phyloP scores from a whole-genome alignment of 208 protist species.

The Trypanosoma scelopori region DNA sequence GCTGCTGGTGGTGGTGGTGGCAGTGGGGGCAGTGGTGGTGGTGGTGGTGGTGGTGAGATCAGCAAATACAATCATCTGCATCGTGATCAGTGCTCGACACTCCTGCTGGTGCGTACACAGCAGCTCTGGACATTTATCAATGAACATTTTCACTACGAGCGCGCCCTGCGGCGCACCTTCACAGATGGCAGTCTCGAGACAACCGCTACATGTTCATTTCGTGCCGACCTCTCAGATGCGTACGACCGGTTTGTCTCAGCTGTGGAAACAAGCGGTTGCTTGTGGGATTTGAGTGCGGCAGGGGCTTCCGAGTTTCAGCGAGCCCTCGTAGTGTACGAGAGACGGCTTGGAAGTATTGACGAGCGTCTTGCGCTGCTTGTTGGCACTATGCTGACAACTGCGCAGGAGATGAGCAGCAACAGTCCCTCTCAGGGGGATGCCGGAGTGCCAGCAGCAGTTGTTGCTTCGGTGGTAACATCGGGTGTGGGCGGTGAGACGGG shows the following conservation, averaged over 20 bases:
- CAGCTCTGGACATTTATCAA: constrained; percentile 31
- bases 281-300: constrained; percentile 49
- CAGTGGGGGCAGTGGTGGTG: constrained; percentile 18
- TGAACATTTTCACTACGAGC: constrained; percentile 33
- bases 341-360: constrained; percentile 47
- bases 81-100: neutral
- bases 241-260: constrained; percentile 34
- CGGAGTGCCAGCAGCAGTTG: neutral
- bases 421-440: neutral
- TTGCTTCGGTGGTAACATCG: neutral
- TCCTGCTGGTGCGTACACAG: constrained; percentile 10
- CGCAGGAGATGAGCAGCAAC: constrained; percentile 39
- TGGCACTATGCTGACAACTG: constrained; percentile 58
- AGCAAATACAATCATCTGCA: constrained; percentile 28
- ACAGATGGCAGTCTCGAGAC: constrained; percentile 12
- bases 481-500: neutral
- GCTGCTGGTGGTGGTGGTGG: no score
- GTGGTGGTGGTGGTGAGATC: constrained; percentile 3
- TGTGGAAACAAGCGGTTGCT: neutral
- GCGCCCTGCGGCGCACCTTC: constrained; percentile 11
- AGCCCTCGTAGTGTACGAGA: constrained; percentile 46
- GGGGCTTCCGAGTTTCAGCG: constrained; percentile 43
- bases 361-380: constrained; percentile 68
- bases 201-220: constrained; percentile 29
- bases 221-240: constrained; percentile 37